Evolutionary conservation across 2,329 filamentous ascomycete species (phyloP).

Genomic region (Rosellinia necatrix): DNA sequence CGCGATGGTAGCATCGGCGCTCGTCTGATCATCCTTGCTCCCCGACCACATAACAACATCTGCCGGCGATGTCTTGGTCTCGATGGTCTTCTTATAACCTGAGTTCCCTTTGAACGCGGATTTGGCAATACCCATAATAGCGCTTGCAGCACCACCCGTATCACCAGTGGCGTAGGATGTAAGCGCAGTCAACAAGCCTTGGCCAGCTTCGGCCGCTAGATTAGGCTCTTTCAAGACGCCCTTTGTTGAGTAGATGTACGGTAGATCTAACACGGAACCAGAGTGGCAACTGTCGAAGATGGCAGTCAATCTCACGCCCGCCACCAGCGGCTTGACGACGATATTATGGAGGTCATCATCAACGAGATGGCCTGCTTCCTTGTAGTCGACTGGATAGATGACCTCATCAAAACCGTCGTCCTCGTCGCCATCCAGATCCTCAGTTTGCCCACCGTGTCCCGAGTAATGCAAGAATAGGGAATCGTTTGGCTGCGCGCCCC

Average conservation of each 20-base stretch:
- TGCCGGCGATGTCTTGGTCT: constrained; percentile 91
- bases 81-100: constrained; percentile 77
- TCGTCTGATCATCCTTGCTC: constrained; percentile 95
- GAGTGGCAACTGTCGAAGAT: constrained; percentile 72
- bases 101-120: constrained; percentile 82
- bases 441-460: constrained; percentile 78
- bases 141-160: constrained; percentile 78
- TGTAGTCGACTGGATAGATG: constrained; percentile 82
- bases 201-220: constrained; percentile 68
- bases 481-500: constrained; percentile 73
- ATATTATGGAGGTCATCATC: constrained; percentile 83
- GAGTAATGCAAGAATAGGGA: constrained; percentile 68
- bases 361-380: constrained; percentile 78
- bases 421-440: constrained; percentile 79
- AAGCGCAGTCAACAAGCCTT: constrained; percentile 64
- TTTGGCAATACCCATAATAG: constrained; percentile 83
- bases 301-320: constrained; percentile 63
- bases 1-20: constrained; percentile 88
- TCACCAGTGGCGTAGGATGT: constrained; percentile 71
- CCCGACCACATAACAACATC: constrained; percentile 98
- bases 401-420: constrained; percentile 83
- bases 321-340: constrained; percentile 63
- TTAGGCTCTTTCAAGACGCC: constrained; percentile 72
- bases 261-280: constrained; percentile 67
- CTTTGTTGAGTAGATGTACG: constrained; percentile 72